phyloP scores from a whole-genome alignment of 345 rosid genomes.

The Anastatica hierochuntica region DNA sequence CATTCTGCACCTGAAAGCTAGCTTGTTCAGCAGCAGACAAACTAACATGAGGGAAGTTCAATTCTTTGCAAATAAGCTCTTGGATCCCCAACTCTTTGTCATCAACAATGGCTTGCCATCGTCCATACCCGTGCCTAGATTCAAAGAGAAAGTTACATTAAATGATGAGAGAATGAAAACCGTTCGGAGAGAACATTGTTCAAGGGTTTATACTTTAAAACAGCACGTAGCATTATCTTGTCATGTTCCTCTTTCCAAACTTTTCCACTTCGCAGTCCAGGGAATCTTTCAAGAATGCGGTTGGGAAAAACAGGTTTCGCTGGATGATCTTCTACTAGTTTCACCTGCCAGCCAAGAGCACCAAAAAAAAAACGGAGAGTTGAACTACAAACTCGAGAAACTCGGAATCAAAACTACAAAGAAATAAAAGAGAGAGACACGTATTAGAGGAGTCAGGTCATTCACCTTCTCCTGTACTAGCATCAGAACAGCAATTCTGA shows the following conservation, averaged over 20 bases:
- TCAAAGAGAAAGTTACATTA: neutral
- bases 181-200: neutral
- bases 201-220: conserved; percentile 54
- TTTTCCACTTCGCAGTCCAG: conserved; percentile 73
- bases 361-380: conserved; percentile 9
- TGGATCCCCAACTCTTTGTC: conserved; percentile 83
- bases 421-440: neutral
- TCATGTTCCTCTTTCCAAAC: conserved; percentile 96
- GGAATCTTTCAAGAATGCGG: conserved; percentile 60
- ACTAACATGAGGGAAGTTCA: conserved; percentile 68
- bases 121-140: conserved; percentile 94
- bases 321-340: conserved; percentile 45
- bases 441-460: neutral
- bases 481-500: conserved; percentile 65
- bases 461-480: conserved; percentile 72
- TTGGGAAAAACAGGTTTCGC: conserved; percentile 44
- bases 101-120: conserved; percentile 99
- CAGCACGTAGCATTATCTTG: conserved; percentile 59
- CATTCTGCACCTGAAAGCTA: conserved; percentile 55
- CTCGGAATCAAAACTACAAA: neutral
- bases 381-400: neutral
- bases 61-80: conserved; percentile 80
- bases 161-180: neutral
- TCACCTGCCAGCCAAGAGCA: conserved; percentile 39
- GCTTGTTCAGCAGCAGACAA: conserved; percentile 61